Evolutionary conservation across 371 early-diverging fungal species (phyloP).

Genomic region (Blakeslea trispora): DNA sequence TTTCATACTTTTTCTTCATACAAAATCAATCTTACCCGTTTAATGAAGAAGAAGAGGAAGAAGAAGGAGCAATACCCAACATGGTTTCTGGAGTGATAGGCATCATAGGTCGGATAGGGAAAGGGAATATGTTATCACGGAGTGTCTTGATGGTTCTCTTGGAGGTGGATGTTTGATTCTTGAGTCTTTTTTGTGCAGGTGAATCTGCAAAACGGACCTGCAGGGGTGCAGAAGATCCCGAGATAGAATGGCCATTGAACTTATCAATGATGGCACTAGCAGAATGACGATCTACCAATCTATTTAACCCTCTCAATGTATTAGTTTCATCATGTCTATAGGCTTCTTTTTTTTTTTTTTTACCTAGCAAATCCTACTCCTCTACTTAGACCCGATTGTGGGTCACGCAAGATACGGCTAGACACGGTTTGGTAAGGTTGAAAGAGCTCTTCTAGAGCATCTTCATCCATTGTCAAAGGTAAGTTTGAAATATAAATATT

Average conservation of each 20-base stretch:
- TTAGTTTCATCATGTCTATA: too few relatives aligned
- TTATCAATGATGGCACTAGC: conserved; percentile 69
- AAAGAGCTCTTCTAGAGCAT: conserved; percentile 66
- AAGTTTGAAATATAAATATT: conserved; percentile 86
- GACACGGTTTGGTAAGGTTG: conserved; percentile 67
- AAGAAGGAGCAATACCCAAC: conserved; percentile 44
- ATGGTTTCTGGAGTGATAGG: conserved; percentile 54
- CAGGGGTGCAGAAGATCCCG: conserved; percentile 64
- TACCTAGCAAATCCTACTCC: conserved; percentile 85
- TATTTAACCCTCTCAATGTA: too few relatives aligned
- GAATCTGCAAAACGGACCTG: conserved; percentile 85
- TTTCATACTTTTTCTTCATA: too few relatives aligned
- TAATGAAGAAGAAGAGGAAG: conserved; percentile 16
- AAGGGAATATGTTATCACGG: conserved; percentile 31
- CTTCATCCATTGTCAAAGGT: conserved; percentile 71
- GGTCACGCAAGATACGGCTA: conserved; percentile 70
- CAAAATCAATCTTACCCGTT: not conserved
- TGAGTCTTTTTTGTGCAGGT: conserved; percentile 75
- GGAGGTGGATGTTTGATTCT: conserved; percentile 53
- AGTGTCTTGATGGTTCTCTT: conserved; percentile 30
- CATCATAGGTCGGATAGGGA: conserved; percentile 38
- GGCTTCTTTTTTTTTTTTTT: not conserved
- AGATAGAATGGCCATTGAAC: conserved; percentile 63
- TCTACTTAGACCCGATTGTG: conserved; percentile 53
- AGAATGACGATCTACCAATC: conserved; percentile 70